These are phyloP conservation scores for Biscogniauxia marginata DNA, from an alignment of 2,329 filamentous ascomycete species.

Conservation along the genomic window DNA sequence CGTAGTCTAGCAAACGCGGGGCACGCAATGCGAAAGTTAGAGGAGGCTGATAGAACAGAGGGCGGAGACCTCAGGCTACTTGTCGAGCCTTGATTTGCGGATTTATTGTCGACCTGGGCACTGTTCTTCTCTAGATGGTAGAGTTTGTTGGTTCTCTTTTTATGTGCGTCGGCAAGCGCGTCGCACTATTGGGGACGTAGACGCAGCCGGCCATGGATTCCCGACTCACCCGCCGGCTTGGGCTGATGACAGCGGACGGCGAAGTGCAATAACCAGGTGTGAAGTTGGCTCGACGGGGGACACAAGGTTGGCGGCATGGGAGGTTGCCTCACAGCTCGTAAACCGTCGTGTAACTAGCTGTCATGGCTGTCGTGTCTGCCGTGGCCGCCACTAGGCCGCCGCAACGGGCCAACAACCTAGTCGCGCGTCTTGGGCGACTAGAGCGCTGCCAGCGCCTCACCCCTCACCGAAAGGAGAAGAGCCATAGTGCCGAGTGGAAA, in stretches of 20 bases:
- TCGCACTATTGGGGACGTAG: conserved; percentile 10
- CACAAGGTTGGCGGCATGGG: conserved; percentile 14
- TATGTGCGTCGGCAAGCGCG: conserved; percentile 15
- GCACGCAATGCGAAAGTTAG: conserved; percentile 2
- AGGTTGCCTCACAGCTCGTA: conserved; percentile 22
- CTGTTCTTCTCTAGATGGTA: neutral
- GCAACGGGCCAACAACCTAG: conserved; percentile 19
- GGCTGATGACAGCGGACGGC: conserved; percentile 6
- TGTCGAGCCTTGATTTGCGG: conserved; percentile 17
- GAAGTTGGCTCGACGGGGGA: conserved; percentile 6
- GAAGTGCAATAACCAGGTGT: conserved; percentile 11
- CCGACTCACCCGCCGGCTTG: conserved; percentile 7
- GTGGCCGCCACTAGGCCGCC: conserved; percentile 16
- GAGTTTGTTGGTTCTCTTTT: conserved; percentile 12
- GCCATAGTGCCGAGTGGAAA: neutral
- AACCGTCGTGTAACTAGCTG: conserved; percentile 20
- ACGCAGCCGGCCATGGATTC: conserved; percentile 18
- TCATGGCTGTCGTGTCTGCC: conserved; percentile 18
- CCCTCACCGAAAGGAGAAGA: neutral
- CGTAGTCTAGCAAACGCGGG: neutral
- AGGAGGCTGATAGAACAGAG: neutral
- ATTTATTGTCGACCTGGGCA: conserved; percentile 3
- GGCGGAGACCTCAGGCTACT: conserved; percentile 9
- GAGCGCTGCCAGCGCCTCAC: neutral
- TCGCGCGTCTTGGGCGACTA: conserved; percentile 2